These are phyloP conservation scores for Tympanopsis confertula DNA, from an alignment of 2,329 filamentous ascomycete species.

Conservation along the genomic window DNA sequence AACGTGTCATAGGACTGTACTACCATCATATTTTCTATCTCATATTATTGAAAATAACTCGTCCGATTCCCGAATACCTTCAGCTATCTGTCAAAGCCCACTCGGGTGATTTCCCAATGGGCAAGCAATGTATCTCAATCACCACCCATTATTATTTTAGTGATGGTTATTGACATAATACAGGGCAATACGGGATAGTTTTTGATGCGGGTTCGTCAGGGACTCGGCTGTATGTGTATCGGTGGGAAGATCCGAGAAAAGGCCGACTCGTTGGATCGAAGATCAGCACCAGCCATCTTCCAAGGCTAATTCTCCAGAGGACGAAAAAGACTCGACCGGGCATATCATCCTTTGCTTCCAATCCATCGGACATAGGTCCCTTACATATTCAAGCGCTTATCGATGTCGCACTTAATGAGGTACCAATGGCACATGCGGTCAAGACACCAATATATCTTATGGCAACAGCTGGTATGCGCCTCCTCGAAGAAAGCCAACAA, in stretches of 20 bases:
- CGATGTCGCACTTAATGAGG: constrained; percentile 67
- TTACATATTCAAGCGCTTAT: constrained; percentile 73
- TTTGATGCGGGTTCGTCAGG: constrained; percentile 96
- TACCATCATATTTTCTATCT: too few species aligned
- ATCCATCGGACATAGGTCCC: constrained; percentile 63
- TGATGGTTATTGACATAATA: too few species aligned
- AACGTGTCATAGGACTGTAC: too few species aligned
- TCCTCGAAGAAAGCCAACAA: constrained; percentile 66
- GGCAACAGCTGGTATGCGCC: constrained; percentile 87
- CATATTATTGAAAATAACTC: too few species aligned
- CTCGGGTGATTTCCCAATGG: too few species aligned
- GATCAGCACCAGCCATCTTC: constrained; percentile 6
- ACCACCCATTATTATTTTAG: too few species aligned
- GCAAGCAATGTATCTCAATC: too few species aligned
- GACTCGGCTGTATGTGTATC: constrained; percentile 87
- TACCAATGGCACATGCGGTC: constrained; percentile 64
- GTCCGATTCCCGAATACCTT: too few species aligned
- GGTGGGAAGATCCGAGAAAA: constrained; percentile 81
- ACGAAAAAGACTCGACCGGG: constrained; percentile 20
- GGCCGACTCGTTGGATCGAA: constrained; percentile 84
- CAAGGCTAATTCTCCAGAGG: constrained; percentile 1
- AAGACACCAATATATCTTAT: constrained; percentile 90
- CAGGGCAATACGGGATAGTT: constrained; percentile 77
- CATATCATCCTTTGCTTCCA: constrained; percentile 78
- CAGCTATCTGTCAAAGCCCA: too few species aligned